These are phyloP conservation scores for Ajuga chamaepitys DNA, from an alignment of 257 asterid genomes.

Conservation along the genomic window DNA sequence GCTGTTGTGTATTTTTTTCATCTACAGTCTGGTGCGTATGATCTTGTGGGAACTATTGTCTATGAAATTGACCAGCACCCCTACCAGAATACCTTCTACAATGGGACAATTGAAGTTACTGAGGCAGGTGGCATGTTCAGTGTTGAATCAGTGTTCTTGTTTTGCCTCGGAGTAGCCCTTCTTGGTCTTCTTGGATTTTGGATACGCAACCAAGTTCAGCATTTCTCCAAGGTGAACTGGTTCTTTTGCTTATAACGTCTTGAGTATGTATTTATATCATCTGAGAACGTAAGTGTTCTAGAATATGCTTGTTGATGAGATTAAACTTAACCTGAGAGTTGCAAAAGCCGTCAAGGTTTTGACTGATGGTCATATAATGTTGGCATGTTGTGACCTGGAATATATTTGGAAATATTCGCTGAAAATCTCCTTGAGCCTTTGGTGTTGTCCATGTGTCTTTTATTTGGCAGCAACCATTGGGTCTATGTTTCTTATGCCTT, in stretches of 20 bases:
- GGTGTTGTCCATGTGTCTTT: neutral
- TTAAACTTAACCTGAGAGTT: neutral
- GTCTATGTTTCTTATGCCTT: neutral
- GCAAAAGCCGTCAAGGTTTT: neutral
- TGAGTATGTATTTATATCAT: neutral
- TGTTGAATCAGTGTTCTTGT: constrained; percentile 90
- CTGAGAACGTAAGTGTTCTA: neutral
- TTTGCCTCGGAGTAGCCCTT: constrained; percentile 72
- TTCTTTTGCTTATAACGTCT: neutral
- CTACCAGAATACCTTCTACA: constrained; percentile 78
- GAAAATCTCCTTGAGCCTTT: neutral
- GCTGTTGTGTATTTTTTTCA: neutral
- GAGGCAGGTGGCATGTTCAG: constrained; percentile 81
- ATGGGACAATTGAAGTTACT: constrained; percentile 86
- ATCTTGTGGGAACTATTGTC: constrained; percentile 80
- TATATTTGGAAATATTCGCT: neutral
- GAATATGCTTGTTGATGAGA: neutral
- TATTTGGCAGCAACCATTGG: neutral
- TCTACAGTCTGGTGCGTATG: constrained; percentile 87
- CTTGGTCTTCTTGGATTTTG: constrained; percentile 60
- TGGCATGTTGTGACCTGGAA: neutral
- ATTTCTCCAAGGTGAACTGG: constrained; percentile 62
- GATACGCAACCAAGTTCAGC: constrained; percentile 59
- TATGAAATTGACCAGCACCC: constrained; percentile 82
- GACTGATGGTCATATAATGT: neutral